These are phyloP conservation scores for Epichloe coenophiala DNA, from an alignment of 2,329 filamentous ascomycete genomes.

Conservation along the genomic window DNA sequence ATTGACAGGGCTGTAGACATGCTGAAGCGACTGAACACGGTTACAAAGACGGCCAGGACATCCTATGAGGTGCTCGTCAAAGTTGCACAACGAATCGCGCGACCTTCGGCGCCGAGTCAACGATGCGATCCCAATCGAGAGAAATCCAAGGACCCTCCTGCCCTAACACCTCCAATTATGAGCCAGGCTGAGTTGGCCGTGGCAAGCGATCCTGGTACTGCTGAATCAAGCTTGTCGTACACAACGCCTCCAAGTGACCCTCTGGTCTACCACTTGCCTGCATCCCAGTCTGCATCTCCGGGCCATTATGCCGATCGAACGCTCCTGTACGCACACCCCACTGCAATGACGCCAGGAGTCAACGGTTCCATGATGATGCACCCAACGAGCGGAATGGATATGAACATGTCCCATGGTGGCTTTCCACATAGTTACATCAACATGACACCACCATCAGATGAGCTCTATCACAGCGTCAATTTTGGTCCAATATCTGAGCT, in stretches of 20 bases:
- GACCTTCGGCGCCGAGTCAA: slow-evolving; percentile 1
- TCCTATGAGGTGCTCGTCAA: slow-evolving; percentile 19
- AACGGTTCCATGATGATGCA: not conserved
- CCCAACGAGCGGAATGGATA: slow-evolving; percentile 1
- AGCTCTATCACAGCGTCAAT: slow-evolving; percentile 4
- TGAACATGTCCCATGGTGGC: not conserved
- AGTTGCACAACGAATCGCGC: slow-evolving; percentile 13
- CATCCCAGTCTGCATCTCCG: not conserved
- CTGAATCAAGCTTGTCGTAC: slow-evolving; percentile 1
- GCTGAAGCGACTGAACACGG: slow-evolving; percentile 17
- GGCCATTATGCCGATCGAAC: not conserved
- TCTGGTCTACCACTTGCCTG: not conserved
- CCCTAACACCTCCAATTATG: slow-evolving; percentile 5
- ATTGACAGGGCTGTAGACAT: slow-evolving; percentile 24
- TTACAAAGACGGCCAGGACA: slow-evolving; percentile 18
- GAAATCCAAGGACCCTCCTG: slow-evolving; percentile 1
- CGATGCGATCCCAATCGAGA: not conserved
- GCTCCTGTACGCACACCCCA: not conserved
- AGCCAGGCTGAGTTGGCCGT: not conserved
- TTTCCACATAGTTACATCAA: slow-evolving; percentile 2
- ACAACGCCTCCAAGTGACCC: slow-evolving; percentile 4
- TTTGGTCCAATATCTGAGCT: slow-evolving; percentile 18
- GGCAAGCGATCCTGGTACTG: slow-evolving; percentile 1
- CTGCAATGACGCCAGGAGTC: not conserved
- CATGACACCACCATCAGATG: slow-evolving; percentile 8